Base-by-base conservation (phyloP, 345 rosid species). In the Boechera retrofracta region DNA sequence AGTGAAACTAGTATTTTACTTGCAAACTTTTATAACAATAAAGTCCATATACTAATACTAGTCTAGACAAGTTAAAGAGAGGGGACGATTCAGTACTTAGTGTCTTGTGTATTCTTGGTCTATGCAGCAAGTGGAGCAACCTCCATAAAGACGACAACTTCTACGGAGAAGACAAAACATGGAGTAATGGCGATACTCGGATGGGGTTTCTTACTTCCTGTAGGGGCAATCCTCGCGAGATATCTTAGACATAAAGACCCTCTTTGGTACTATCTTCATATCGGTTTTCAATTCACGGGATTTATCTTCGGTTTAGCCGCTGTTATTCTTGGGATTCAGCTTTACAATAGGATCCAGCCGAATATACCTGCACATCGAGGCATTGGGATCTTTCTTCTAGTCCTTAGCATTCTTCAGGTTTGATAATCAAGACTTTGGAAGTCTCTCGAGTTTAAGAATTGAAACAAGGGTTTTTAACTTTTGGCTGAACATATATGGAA, bases 191-290 rank as follows among this genome's bases (percentile, higher is more conserved):
- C 88, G 38, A 70, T 88, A 9, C 60, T 92, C 1, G 93, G 82
- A 70, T 94, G 98, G 98, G 97, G 93, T 42, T 62, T 88, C 38
- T 58, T 94, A 33, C 93, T 90, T 67, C 98, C 97, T 6, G 59
- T 75, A 24, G 97, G 98, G 38, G 97, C 92, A 72, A 83, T 94
- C 7, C 15, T 92, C 13, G 87, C 97, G 5, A 88, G 97, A 85
- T 88, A 90, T 83, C 82, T 90, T 32, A 92, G 75, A 83, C 95
- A 92, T 55, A 90, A 84, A 60, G 97, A 92, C 53, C 98, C 98
- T 42, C 81, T 89, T 48, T 92, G 97, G 98, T 94, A 82, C 47
- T 94, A 90, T 81, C 85, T 89, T 29, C 97, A 94, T 59, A 88
- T 87, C 0, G 72, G 77, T 28, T 71, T 86, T 58, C 97, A 94